Evolutionary conservation across 108 stramenopile species (phyloP).

Genomic region (Halocafeteria seosinensis): DNA sequence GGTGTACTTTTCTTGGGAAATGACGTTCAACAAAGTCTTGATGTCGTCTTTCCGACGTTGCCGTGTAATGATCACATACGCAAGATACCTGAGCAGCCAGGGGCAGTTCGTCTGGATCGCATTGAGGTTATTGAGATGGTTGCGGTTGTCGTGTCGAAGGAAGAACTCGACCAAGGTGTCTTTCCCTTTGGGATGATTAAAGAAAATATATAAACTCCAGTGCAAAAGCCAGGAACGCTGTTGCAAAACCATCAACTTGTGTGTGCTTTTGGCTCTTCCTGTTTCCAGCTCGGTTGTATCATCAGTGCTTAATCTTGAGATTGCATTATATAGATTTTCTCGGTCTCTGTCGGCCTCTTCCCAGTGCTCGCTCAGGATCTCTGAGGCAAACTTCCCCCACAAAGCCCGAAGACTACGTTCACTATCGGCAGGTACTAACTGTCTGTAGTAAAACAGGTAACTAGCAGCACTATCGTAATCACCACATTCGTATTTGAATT

Average conservation of each 20-base stretch:
- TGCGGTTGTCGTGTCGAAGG: constrained; percentile 46
- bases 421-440: constrained; percentile 25
- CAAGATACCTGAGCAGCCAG: constrained; percentile 84
- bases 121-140: too few species aligned
- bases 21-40: constrained; percentile 65
- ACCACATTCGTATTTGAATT: constrained; percentile 76
- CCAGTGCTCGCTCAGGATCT: constrained; percentile 73
- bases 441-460: neutral
- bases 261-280: constrained; percentile 5
- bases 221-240: constrained; percentile 93
- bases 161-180: constrained; percentile 68
- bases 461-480: constrained; percentile 59
- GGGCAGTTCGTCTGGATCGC: constrained; percentile 95
- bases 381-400: constrained; percentile 74
- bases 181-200: constrained; percentile 73
- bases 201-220: constrained; percentile 93
- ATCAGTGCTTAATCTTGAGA: constrained; percentile 49
- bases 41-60: constrained; percentile 60
- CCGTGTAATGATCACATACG: constrained; percentile 80
- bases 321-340: constrained; percentile 54
- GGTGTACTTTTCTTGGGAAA: constrained; percentile 61
- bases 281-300: too few species aligned
- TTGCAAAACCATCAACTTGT: constrained; percentile 63
- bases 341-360: constrained; percentile 60
- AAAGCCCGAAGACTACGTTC: constrained; percentile 49